Evolutionary conservation across 1,284 basidiomycete genomes (phyloP).

Genomic region (Trichosporon ovoides): DNA sequence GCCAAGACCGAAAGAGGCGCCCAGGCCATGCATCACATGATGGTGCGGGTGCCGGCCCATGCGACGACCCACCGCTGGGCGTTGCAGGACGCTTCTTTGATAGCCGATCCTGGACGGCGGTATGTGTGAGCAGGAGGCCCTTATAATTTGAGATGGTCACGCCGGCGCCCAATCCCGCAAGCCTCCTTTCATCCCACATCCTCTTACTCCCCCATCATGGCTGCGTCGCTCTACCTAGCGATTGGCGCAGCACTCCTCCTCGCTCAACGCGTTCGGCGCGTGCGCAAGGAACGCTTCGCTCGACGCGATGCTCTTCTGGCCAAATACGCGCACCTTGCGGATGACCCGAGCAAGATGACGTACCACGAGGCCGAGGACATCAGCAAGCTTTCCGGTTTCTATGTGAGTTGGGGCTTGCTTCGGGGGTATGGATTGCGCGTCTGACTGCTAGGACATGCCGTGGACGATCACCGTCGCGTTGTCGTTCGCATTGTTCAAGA

Average conservation of each 20-base stretch:
- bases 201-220: background rate
- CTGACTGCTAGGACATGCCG: constrained; percentile 13
- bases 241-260: background rate
- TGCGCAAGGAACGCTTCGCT: constrained; percentile 12
- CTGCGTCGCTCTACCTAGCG: background rate
- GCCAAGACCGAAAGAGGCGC: too few species aligned
- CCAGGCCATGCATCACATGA: too few species aligned
- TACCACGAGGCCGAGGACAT: constrained; percentile 17
- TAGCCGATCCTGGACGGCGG: too few species aligned
- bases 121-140: too few species aligned
- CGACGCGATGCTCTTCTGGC: constrained; percentile 6
- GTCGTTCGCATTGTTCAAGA: constrained; percentile 19
- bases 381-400: constrained; percentile 3
- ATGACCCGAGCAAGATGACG: constrained; percentile 13
- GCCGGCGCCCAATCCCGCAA: too few species aligned
- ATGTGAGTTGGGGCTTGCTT: constrained; percentile 6
- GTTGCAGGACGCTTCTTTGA: too few species aligned
- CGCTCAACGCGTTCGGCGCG: background rate
- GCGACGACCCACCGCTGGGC: too few species aligned
- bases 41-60: too few species aligned
- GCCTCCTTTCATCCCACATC: too few species aligned
- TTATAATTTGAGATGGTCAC: too few species aligned
- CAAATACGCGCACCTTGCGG: constrained; percentile 6
- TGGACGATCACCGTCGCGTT: constrained; percentile 8
- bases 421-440: background rate